These are phyloP conservation scores for Sphaerulina populicola DNA, from an alignment of 2,329 filamentous ascomycete species.

Conservation along the genomic window DNA sequence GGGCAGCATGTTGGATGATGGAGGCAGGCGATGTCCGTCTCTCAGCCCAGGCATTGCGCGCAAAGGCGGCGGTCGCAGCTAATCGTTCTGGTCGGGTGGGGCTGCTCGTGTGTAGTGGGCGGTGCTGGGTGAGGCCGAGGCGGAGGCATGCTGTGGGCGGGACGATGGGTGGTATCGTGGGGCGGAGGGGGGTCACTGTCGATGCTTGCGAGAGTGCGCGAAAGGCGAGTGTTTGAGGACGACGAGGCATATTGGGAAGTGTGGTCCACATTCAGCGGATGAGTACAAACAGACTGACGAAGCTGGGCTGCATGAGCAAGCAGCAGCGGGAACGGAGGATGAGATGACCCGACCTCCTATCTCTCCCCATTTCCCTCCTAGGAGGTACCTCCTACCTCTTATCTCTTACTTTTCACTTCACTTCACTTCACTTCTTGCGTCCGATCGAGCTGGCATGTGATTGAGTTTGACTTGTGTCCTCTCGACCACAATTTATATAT, in stretches of 20 bases:
- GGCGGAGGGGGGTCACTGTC: constrained; percentile 27
- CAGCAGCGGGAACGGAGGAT: neutral
- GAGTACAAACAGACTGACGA: neutral
- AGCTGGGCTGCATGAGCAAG: neutral
- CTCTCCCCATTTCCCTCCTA: too few species aligned
- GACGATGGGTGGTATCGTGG: neutral
- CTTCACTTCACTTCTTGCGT: neutral
- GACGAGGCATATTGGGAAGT: neutral
- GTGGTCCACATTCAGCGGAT: too few species aligned
- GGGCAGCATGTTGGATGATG: constrained; percentile 6
- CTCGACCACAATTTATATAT: neutral
- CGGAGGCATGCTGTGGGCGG: constrained; percentile 2
- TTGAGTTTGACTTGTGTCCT: neutral
- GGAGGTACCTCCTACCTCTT: neutral
- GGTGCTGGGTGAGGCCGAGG: constrained; percentile 9
- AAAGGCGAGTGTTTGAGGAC: constrained; percentile 10
- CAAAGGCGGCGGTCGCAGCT: constrained; percentile 20
- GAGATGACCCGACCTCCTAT: neutral
- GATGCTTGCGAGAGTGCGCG: constrained; percentile 35
- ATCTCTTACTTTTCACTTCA: neutral
- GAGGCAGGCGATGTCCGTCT: constrained; percentile 7
- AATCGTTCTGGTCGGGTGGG: constrained; percentile 8
- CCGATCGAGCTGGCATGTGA: neutral
- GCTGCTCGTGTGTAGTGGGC: constrained; percentile 7
- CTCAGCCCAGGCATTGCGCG: constrained; percentile 16